Base-by-base conservation (phyloP, 2,329 filamentous ascomycete species). In the Cladosporium velox region DNA sequence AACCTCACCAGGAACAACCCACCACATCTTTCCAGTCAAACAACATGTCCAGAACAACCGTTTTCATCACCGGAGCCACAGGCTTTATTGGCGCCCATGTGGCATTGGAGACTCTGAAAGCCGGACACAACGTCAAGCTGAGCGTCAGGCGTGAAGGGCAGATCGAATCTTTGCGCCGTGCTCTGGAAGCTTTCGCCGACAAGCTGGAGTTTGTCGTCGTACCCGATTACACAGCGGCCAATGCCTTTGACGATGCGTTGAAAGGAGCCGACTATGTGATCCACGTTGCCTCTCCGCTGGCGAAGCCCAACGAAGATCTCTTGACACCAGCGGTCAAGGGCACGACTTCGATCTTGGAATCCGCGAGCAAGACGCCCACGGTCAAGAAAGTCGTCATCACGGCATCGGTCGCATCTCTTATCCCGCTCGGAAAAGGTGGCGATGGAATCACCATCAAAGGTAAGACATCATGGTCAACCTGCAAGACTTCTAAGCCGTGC, bases 401-500 rank as follows among this genome's bases (percentile, higher is more conserved):
- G 15, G 49, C 49, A 52, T 52, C 49, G 1, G 49, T 52, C 2
- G 49, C 14, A 3, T 52, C 49, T 26, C 49, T 52, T 4, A 30
- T 52, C n/a, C 49, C 49, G 3, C 26, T 52, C 0, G 49, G 49
- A 18, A 28, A 52, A 30, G 49, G 26, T 2, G 24, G 26, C 0
- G 49, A 52, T 8, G 49, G 49, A 10, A n/a, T 11, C 0, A 7
- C 8, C 4, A 11, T 52, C 12, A 52, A 30, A 30, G 49, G 49
- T 52, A 30, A 52, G 24, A 52, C 3, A 11, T 47, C 3, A 8
- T 28, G 24, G 38, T 24, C 35, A 4, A 68, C 67, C 3, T 67
- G 70, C 63, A 47, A 26, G 15, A 64, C 64, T 5, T 66, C 61
- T 15, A 72, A 72, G 55, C 55, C 67, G 10, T 47, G 3, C n/a